Evolutionary conservation across 257 asterid genomes (phyloP).

Genomic region (Ocimum tenuiflorum): DNA sequence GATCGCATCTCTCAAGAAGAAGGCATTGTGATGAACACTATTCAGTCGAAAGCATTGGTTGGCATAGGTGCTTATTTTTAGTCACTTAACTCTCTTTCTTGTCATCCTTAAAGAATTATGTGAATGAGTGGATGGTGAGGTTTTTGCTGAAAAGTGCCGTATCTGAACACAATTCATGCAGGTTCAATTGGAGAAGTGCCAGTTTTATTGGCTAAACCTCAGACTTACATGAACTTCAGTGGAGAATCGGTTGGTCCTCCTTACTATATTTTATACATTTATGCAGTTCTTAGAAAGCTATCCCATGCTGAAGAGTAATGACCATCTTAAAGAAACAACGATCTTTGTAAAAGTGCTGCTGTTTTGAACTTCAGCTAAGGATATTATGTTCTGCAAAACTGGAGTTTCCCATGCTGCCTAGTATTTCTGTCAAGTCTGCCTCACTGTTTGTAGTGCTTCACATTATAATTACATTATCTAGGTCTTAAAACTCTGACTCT

Average conservation of each 20-base stretch:
- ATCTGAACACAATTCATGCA: slow-evolving; percentile 27
- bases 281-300: neutral
- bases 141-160: neutral
- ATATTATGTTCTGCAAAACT: slow-evolving; percentile 1
- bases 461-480: neutral
- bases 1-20: slow-evolving; percentile 69
- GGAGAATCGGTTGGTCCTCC: slow-evolving; percentile 74
- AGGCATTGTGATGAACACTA: slow-evolving; percentile 79
- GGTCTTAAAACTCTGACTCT: neutral
- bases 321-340: too few species aligned
- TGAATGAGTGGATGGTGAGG: neutral
- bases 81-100: neutral
- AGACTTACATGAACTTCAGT: slow-evolving; percentile 87
- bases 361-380: neutral
- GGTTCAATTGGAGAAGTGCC: slow-evolving; percentile 93
- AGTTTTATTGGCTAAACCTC: slow-evolving; percentile 81
- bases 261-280: neutral
- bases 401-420: neutral
- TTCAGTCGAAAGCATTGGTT: slow-evolving; percentile 80
- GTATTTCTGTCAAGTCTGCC: neutral
- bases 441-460: neutral
- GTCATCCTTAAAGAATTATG: neutral
- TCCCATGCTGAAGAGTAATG: slow-evolving; percentile 3
- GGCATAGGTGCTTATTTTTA: slow-evolving; percentile 67
- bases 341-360: neutral